Evolutionary conservation across 768 basidiomycete genomes (phyloP).

Genomic region (Rhizopogon sp.): DNA sequence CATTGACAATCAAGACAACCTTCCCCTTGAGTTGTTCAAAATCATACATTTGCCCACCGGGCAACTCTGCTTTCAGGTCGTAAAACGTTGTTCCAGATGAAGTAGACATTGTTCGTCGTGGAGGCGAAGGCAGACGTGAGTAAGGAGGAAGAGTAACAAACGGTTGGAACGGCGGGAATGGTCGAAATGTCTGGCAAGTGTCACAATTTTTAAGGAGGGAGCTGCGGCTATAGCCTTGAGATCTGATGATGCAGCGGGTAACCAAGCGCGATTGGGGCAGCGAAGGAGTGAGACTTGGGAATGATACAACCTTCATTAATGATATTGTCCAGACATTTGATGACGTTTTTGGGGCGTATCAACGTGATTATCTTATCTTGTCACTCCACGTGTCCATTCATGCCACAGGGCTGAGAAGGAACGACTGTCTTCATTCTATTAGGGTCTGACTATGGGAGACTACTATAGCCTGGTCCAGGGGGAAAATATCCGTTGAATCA

Average conservation of each 20-base stretch:
- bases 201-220: background rate
- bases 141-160: background rate
- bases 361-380: too few relatives aligned
- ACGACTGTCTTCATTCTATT: too few relatives aligned
- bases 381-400: too few relatives aligned
- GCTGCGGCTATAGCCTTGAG: too few relatives aligned
- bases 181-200: background rate
- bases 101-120: conserved; percentile 19
- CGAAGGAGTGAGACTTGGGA: background rate
- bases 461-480: too few relatives aligned
- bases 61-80: conserved; percentile 61
- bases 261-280: background rate
- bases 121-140: background rate
- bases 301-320: background rate
- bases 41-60: conserved; percentile 48
- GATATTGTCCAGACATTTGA: too few relatives aligned
- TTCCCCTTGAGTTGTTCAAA: conserved; percentile 73
- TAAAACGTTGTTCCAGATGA: conserved; percentile 44
- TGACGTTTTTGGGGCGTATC: too few relatives aligned
- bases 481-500: too few relatives aligned
- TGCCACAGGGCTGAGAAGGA: too few relatives aligned
- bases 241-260: background rate
- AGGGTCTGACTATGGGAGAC: too few relatives aligned
- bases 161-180: background rate
- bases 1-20: conserved; percentile 66